Evolutionary conservation across 2,329 filamentous ascomycete species (phyloP).

Genomic region (Fusarium sp.): DNA sequence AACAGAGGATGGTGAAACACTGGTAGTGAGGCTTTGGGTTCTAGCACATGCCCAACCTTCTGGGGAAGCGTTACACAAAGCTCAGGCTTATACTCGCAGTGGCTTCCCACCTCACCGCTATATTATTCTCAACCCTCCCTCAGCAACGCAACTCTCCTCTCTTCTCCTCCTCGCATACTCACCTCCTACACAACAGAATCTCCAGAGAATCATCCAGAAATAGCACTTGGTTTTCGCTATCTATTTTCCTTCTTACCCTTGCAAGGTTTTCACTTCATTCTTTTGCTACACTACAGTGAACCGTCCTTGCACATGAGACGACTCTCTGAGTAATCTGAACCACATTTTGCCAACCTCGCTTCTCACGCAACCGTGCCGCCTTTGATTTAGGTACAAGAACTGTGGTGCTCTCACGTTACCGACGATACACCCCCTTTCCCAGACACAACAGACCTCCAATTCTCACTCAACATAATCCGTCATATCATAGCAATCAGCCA

Average conservation of each 20-base stretch:
- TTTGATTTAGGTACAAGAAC: background rate
- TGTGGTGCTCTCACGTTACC: background rate
- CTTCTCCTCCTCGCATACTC: background rate
- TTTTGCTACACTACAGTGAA: accelerated
- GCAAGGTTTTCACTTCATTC: background rate
- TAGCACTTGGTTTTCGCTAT: too few relatives aligned
- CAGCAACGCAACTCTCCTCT: background rate
- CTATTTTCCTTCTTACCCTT: accelerated
- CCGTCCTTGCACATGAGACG: accelerated
- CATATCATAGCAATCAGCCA: background rate
- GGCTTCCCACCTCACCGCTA: accelerated
- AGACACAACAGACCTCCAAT: accelerated
- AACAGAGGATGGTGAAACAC: too few relatives aligned
- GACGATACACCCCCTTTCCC: accelerated
- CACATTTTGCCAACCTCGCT: background rate
- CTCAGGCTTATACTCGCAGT: background rate
- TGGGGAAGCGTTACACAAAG: background rate
- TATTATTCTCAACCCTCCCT: background rate
- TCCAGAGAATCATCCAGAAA: background rate
- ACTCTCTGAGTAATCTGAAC: background rate
- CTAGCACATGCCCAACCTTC: too few relatives aligned
- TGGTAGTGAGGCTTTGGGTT: too few relatives aligned
- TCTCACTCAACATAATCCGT: background rate
- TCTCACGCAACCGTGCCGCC: background rate
- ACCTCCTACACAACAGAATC: accelerated